phyloP scores from a whole-genome alignment of 148 eudicot species.

The Rhododendron molle region DNA sequence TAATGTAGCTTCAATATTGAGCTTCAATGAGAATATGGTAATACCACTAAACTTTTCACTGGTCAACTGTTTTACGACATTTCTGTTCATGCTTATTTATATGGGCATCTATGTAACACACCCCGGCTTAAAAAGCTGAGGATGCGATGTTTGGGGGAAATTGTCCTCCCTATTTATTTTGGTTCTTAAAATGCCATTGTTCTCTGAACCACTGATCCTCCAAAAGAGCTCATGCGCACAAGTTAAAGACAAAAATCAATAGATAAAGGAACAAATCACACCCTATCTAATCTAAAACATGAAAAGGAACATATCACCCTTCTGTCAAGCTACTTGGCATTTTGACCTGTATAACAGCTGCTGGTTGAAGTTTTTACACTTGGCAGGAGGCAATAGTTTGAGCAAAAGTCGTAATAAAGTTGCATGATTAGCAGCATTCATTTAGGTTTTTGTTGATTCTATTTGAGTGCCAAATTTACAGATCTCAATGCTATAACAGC shows the following conservation, averaged over 20 bases:
- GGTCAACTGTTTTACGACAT: slow-evolving; percentile 7
- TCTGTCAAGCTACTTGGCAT: neutral
- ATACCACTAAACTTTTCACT: neutral
- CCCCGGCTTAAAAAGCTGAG: neutral
- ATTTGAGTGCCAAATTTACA: neutral
- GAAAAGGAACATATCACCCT: neutral
- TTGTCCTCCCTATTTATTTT: neutral
- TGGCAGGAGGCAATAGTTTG: neutral
- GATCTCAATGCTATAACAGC: neutral
- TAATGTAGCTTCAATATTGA: slow-evolving; percentile 96
- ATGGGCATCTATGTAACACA: neutral
- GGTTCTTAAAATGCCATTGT: neutral
- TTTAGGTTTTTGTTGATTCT: neutral
- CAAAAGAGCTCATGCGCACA: neutral
- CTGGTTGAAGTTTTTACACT: neutral
- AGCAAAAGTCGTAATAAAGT: neutral
- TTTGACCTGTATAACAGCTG: neutral
- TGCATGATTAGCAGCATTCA: slow-evolving; percentile 10
- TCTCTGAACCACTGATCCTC: neutral
- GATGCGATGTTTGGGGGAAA: neutral
- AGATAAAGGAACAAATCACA: neutral
- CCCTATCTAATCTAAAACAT: neutral
- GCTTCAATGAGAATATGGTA: slow-evolving; percentile 99
- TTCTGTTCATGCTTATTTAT: neutral
- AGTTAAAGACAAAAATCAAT: neutral